A percentile compares a stretch with the other conserved stretches of the same genome.
Conservation (phyloP, 2,329 filamentous ascomycete genomes). For the Ophiostoma australiae region DNA sequence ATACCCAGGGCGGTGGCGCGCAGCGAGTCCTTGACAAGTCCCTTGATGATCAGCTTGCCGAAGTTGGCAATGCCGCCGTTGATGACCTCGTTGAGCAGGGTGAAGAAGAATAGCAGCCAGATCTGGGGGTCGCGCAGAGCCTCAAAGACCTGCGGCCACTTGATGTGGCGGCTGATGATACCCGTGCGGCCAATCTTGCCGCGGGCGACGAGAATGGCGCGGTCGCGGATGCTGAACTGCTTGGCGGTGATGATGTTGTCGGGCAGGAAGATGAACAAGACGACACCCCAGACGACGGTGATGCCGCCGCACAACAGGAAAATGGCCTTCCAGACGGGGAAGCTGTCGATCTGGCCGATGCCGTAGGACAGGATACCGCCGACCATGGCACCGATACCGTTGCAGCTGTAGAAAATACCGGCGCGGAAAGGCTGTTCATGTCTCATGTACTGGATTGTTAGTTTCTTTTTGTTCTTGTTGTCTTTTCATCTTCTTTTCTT, state of each 20-base stretch:
- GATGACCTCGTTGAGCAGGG: slow-evolving; percentile 20
- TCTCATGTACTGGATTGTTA: slow-evolving; percentile 13
- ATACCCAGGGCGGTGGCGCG: slow-evolving; percentile 35
- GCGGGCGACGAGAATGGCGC: slow-evolving; percentile 16
- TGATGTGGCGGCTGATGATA: slow-evolving; percentile 18
- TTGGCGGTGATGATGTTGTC: slow-evolving; percentile 18
- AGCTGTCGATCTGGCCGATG: slow-evolving; percentile 16
- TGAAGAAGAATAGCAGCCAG: slow-evolving; percentile 19
- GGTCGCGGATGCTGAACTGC: slow-evolving; percentile 14
- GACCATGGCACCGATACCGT: slow-evolving; percentile 15
- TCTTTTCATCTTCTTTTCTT: not conserved
- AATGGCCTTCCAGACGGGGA: slow-evolving; percentile 32
- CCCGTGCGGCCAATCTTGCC: slow-evolving; percentile 20
- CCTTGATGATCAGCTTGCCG: slow-evolving; percentile 42
- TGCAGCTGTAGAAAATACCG: slow-evolving; percentile 16
- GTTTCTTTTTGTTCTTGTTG: not conserved
- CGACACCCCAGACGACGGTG: slow-evolving; percentile 18
- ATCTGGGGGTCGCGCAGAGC: slow-evolving; percentile 21
- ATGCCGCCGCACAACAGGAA: slow-evolving; percentile 20
- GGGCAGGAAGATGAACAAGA: slow-evolving; percentile 20
- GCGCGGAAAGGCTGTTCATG: slow-evolving; percentile 16
- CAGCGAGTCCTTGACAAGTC: slow-evolving; percentile 42
- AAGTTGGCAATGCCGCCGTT: slow-evolving; percentile 35
- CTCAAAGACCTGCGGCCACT: slow-evolving; percentile 19
- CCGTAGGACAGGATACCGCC: slow-evolving; percentile 15